Evolutionary conservation across 805 yeast genomes (phyloP).

Genomic region (Starmerella bacillaris): DNA sequence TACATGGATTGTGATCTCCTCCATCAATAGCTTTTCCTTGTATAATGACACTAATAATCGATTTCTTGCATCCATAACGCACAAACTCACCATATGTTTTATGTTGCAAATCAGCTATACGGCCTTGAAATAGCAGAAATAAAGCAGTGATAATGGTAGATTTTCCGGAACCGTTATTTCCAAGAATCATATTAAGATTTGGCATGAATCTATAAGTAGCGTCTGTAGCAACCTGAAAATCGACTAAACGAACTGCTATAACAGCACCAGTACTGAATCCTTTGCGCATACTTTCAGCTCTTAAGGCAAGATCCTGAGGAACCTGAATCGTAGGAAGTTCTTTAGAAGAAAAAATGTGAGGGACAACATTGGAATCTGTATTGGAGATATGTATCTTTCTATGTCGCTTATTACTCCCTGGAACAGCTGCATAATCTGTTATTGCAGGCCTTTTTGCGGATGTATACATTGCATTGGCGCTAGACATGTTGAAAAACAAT

Average conservation of each 20-base stretch:
- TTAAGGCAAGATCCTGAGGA: not conserved
- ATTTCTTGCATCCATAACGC: slow-evolving; percentile 7
- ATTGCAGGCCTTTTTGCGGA: no score
- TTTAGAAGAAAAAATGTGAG: no score
- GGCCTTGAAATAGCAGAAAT: slow-evolving; percentile 75
- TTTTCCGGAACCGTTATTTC: slow-evolving; percentile 94
- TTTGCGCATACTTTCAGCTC: not conserved
- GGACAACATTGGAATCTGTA: no score
- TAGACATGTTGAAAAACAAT: no score
- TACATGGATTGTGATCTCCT: not conserved
- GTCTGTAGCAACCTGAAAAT: slow-evolving; percentile 17
- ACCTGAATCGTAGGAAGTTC: no score
- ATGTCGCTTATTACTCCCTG: no score
- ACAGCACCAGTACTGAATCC: slow-evolving; percentile 13
- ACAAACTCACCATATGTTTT: slow-evolving; percentile 11
- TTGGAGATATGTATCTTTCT: no score
- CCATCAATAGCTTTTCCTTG: slow-evolving; percentile 2
- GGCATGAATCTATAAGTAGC: slow-evolving; percentile 43
- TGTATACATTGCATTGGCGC: no score
- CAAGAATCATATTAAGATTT: slow-evolving; percentile 73
- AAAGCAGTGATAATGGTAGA: slow-evolving; percentile 85
- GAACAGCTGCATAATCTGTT: no score
- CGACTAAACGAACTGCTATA: slow-evolving; percentile 8
- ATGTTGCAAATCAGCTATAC: slow-evolving; percentile 28
- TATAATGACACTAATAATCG: slow-evolving; percentile 9